Percentiles rank a stretch among this genome's conserved stretches.
Evolutionary conservation across 2,329 filamentous ascomycete species (phyloP).

Genomic region (Aspergillus niger): DNA sequence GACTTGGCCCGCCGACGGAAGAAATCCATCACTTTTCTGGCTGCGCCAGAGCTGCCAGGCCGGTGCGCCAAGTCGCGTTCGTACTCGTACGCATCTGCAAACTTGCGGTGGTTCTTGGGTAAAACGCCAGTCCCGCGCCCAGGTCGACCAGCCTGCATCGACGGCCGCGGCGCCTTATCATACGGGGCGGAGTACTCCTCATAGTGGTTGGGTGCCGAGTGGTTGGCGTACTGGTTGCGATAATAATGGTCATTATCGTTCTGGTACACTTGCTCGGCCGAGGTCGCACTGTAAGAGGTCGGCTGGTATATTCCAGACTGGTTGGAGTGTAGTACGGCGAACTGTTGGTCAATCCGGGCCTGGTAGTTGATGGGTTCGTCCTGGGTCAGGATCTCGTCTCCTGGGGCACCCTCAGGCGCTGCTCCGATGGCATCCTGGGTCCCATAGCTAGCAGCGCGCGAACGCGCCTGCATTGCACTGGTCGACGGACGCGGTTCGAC

Average conservation of each 20-base stretch:
- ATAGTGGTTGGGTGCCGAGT: constrained; percentile 47
- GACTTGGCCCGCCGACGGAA: constrained; percentile 85
- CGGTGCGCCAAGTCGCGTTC: constrained; percentile 63
- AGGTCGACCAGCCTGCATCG: constrained; percentile 43
- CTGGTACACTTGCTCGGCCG: constrained; percentile 35
- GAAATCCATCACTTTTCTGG: constrained; percentile 96
- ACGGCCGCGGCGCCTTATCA: constrained; percentile 44
- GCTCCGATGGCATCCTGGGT: constrained; percentile 34
- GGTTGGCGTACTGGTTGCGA: constrained; percentile 33
- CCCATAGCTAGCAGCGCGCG: constrained; percentile 36
- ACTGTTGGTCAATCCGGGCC: constrained; percentile 45
- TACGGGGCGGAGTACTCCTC: constrained; percentile 50
- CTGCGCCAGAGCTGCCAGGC: constrained; percentile 81
- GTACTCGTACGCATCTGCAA: constrained; percentile 84
- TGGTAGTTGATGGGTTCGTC: constrained; percentile 42
- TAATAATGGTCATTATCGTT: constrained; percentile 36
- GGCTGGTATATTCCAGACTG: constrained; percentile 33
- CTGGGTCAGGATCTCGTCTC: constrained; percentile 27
- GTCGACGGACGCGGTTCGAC: constrained; percentile 39
- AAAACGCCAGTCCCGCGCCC: constrained; percentile 59
- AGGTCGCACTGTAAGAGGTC: constrained; percentile 30
- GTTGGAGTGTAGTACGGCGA: constrained; percentile 41
- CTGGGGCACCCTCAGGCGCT: constrained; percentile 30
- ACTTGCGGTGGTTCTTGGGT: constrained; percentile 82
- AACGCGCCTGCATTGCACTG: constrained; percentile 31